Evolutionary conservation across 2,329 filamentous ascomycete species (phyloP), one percentile per base, ranked within the genome.

Genomic region (Beauveria scarabaeidicola): DNA sequence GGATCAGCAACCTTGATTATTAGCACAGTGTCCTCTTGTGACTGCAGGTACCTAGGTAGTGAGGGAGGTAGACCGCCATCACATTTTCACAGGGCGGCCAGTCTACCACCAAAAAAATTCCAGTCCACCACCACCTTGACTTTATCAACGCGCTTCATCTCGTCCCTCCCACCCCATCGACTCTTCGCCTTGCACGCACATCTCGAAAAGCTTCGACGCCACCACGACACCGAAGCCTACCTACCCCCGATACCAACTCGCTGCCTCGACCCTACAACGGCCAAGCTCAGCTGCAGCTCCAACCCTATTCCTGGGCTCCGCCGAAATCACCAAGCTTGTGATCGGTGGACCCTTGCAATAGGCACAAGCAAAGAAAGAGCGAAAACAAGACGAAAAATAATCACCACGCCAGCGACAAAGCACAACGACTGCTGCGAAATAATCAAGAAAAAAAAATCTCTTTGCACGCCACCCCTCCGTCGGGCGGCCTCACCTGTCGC

Each of bases 401-500:
- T 5, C 10, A 25, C 15, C 10, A 13, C 15, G 11, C 17, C 29
- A 15, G 43, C 43, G 46, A 58, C 46, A 38, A 58, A 58, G 46
- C 55, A 40, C 43, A 57, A 38, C 53, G n/a, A 46, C 29, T 17
- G 25, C 3, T 15, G 32, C 32, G 32, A 13, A 36, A 36, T 6
- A 36, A 13, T 15, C 11, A 36, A 21, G 17, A 21, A 21, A 36
- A 54, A 13, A 13, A 15, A 13, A 40, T 21, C 13, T 13, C 5
- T 38, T 13, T 21, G 25, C 27, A 56, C 25, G 41, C 19, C 19
- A 21, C 43, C 29, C 41, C 27, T 57, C 17, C 40, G 41, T 52
- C 53, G 54, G 48, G 53, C 53, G 55, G 50, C 60, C 10, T 60
- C 57, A 65, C 65, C 32, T 48, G 65, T 68, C 70, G 72, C 68